phyloP scores from a whole-genome alignment of 202 grass and related monocot genomes.

The Elaeis oleifera region DNA sequence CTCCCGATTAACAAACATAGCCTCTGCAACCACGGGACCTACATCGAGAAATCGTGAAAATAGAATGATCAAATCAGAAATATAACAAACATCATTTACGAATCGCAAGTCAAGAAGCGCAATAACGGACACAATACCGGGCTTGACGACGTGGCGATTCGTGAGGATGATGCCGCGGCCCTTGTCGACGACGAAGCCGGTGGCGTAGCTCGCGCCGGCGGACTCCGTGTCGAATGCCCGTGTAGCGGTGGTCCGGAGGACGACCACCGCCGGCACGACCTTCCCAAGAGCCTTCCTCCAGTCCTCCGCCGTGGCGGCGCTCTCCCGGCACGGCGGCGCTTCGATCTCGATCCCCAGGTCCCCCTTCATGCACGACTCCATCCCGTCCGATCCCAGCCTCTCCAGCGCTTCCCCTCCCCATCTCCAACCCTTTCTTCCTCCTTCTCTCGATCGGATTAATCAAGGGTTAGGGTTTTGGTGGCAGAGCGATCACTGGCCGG shows the following conservation, averaged over 20 bases:
- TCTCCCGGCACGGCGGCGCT: conserved; percentile 17
- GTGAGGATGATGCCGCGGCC: conserved; percentile 83
- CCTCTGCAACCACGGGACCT: conserved; percentile 98
- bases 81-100: background rate
- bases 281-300: conserved; percentile 70
- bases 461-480: no score
- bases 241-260: conserved; percentile 84
- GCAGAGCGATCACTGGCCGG: no score
- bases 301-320: conserved; percentile 68
- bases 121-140: conserved; percentile 35
- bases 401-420: conserved; percentile 14
- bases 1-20: conserved; percentile 96
- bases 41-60: background rate
- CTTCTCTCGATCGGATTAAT: no score
- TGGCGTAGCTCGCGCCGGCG: conserved; percentile 93
- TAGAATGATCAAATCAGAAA: background rate
- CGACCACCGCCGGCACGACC: conserved; percentile 93
- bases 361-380: conserved; percentile 22
- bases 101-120: background rate
- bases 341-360: conserved; percentile 25
- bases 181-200: conserved; percentile 95
- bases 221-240: conserved; percentile 89
- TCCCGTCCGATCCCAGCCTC: conserved; percentile 9
- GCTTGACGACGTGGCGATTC: conserved; percentile 94
- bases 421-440: background rate